phyloP scores from a whole-genome alignment of 192 early-diverging fungal species.

The Rhizophagus clarus region DNA sequence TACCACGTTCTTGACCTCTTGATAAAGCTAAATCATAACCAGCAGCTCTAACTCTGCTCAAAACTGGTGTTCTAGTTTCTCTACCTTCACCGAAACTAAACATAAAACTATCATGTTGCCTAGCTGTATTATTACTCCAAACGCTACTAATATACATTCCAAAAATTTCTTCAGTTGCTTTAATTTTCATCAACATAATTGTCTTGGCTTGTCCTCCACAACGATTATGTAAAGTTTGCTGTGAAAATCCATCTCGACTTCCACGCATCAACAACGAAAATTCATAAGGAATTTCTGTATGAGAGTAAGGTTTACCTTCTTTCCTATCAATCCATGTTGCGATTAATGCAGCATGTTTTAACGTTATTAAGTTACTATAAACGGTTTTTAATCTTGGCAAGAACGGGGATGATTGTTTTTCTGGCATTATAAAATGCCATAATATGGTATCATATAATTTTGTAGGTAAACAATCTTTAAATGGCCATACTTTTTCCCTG shows the following conservation, averaged over 20 bases:
- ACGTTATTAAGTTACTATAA: slow-evolving; percentile 21
- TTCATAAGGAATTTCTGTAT: slow-evolving; percentile 20
- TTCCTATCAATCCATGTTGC: slow-evolving; percentile 26
- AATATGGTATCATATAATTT: slow-evolving; percentile 11
- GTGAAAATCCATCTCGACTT: slow-evolving; percentile 13
- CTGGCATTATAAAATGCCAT: slow-evolving; percentile 9
- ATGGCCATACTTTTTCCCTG: slow-evolving; percentile 27
- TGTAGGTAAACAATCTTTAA: not conserved
- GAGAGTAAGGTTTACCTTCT: not conserved
- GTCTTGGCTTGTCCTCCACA: not conserved
- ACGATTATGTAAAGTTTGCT: slow-evolving; percentile 5
- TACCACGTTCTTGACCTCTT: slow-evolving; percentile 20
- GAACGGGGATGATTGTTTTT: not conserved
- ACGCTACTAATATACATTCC: slow-evolving; percentile 14
- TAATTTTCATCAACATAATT: not conserved
- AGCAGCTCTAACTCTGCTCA: not conserved
- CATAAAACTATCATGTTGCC: slow-evolving; percentile 18
- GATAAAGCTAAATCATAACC: slow-evolving; percentile 10
- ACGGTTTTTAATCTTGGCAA: slow-evolving; percentile 6
- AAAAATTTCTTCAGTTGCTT: slow-evolving; percentile 14
- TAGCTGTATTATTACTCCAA: not conserved
- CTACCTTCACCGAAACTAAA: slow-evolving; percentile 13
- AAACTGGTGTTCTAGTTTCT: not conserved
- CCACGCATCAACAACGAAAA: slow-evolving; percentile 16
- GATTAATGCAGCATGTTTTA: slow-evolving; percentile 12